Evolutionary conservation across 2,329 filamentous ascomycete genomes (phyloP), one percentile per base, ranked within the genome.

Genomic region (Aspergillus novoparasiticus): DNA sequence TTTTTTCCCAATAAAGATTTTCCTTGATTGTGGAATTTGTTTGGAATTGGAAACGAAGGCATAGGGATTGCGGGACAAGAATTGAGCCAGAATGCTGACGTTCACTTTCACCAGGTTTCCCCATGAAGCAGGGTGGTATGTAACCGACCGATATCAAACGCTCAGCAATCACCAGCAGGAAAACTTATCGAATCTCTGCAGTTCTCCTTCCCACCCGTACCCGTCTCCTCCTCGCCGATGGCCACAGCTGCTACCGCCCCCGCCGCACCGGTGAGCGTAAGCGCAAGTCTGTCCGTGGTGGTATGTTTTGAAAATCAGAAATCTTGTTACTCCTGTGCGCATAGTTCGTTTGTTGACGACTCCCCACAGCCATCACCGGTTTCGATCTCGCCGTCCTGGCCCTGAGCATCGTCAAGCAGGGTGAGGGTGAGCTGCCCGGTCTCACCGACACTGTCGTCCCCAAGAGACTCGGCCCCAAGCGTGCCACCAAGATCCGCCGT

Each of bases 391-490:
- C 94, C 71, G 95, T 99, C 81, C 89, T 99, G 71, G 94, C 95
- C 77, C 90, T 99, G 80, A 86, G 88, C 84, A 89, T 99, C 78
- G 92, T 98, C 86, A 99, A 99, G 92, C 94, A 97, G 87, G 95
- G 95, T 79, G 95, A 99, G 70, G 82, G 80, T 74, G 94, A 98
- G 68, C 90, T 99, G 81, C 94, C 95, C 82, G 95, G 95, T 79
- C 86, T 99, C 73, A 99, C 95, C 87, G 95, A 99, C 84, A 89
- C 91, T 82, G 93, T 98, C 80, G 92, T 96, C 88, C 95, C 95
- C 84, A 99, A 99, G 92, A 92, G 95, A 79, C 92, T 99, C 80
- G 95, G 95, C 77, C 95, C 95, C 87, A 99, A 99, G 94, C 92
- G 95, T 80, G 95, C 95, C 81, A 97, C 93, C 87, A 99, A 98